phyloP scores from a whole-genome alignment of 441 rosid genomes.

The Mallotus japonicus region DNA sequence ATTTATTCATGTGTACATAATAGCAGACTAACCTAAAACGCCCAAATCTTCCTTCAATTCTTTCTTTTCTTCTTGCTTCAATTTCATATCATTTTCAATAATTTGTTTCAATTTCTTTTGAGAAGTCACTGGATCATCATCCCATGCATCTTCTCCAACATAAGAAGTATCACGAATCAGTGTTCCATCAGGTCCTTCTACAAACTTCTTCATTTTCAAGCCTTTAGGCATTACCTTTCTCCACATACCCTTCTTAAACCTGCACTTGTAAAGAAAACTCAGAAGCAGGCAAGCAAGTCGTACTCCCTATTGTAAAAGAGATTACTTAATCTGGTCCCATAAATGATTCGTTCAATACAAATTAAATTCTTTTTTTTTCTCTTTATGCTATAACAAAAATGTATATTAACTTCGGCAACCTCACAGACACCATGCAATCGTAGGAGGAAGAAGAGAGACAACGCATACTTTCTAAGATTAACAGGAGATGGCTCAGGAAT shows the following conservation, averaged over 20 bases:
- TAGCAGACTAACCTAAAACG: conserved; percentile 55
- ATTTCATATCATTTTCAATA: conserved; percentile 50
- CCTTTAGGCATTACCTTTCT: conserved; percentile 85
- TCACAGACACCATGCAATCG: not conserved
- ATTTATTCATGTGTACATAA: conserved; percentile 18
- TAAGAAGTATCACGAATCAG: conserved; percentile 72
- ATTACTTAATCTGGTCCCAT: not conserved
- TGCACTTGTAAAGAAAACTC: conserved; percentile 28
- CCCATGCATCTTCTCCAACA: conserved; percentile 96
- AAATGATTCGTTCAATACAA: not conserved
- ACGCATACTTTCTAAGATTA: conserved; percentile 68
- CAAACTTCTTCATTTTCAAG: conserved; percentile 78
- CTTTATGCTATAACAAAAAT: not conserved
- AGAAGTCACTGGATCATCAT: conserved; percentile 59
- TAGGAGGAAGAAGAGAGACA: conserved; percentile 9
- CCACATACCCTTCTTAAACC: conserved; percentile 89
- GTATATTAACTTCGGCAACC: not conserved
- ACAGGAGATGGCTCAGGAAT: conserved; percentile 86
- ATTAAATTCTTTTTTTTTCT: not conserved
- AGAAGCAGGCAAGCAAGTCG: not conserved
- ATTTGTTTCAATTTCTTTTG: conserved; percentile 51
- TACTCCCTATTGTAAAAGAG: not conserved
- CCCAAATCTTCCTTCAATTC: conserved; percentile 63
- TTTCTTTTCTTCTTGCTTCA: conserved; percentile 64
- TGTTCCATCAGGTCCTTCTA: conserved; percentile 77